phyloP scores from a whole-genome alignment of 2,329 filamentous ascomycete genomes.

The Botryotinia globosa region DNA sequence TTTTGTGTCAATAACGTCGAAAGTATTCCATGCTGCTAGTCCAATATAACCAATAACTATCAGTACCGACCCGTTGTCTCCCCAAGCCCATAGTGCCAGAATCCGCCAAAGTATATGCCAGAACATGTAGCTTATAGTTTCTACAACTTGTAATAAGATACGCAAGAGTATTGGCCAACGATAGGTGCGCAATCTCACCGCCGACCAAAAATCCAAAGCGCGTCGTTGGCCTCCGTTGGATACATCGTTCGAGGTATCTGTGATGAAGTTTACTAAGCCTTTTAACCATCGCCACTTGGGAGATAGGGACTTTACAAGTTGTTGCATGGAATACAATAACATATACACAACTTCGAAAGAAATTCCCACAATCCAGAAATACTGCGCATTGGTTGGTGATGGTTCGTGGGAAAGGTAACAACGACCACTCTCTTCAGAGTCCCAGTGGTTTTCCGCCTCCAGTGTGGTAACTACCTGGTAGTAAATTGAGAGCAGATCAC shows the following conservation, averaged over 20 bases:
- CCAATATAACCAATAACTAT: slow-evolving; percentile 21
- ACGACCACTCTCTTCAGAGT: slow-evolving; percentile 18
- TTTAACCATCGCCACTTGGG: slow-evolving; percentile 1
- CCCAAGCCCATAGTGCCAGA: slow-evolving; percentile 22
- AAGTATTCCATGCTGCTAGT: slow-evolving; percentile 23
- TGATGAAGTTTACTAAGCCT: neutral
- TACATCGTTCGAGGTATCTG: neutral
- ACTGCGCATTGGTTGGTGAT: slow-evolving; percentile 16
- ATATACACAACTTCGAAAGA: slow-evolving; percentile 19
- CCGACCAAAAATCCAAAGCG: neutral
- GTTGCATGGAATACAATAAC: slow-evolving; percentile 8
- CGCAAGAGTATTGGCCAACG: neutral
- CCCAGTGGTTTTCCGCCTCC: slow-evolving; percentile 19
- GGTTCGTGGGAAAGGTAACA: slow-evolving; percentile 23
- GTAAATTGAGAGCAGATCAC: slow-evolving; percentile 16
- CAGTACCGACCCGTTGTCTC: slow-evolving; percentile 17
- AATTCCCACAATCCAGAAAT: slow-evolving; percentile 23
- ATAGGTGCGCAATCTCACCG: neutral
- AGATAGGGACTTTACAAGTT: neutral
- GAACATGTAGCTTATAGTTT: neutral
- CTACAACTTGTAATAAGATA: neutral
- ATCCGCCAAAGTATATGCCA: slow-evolving; percentile 14
- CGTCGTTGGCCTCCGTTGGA: neutral
- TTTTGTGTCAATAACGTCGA: slow-evolving; percentile 24
- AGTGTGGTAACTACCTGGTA: slow-evolving; percentile 18